Base-by-base conservation (phyloP, 2,329 filamentous ascomycete species). In the Aspergillus candidus region DNA sequence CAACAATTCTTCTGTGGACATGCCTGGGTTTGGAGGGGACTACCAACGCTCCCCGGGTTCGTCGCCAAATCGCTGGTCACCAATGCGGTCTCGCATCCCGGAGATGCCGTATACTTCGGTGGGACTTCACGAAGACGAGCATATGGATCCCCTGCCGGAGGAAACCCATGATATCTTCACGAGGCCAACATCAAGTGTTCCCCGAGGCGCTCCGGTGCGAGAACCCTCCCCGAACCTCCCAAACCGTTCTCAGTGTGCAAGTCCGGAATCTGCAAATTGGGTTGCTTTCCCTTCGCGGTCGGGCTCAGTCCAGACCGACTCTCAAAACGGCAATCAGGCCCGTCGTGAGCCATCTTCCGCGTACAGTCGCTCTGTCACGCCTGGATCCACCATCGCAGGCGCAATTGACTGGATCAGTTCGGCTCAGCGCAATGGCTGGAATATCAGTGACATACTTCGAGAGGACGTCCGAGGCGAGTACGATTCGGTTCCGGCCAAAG, bases 1-100 rank as follows among this genome's bases (percentile, higher is more conserved):
- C 30, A 75, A 72, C 12, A 72, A 77, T 37, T 87, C 82, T 2
- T 75, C 77, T 10, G 75, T 77, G 29, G 80, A 78, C 4, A 27
- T 27, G 22, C 22, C 22, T 10, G 22, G 22, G 22, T 27, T 27
- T 10, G 4, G 6, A 27, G 59, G 63, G 34, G 70, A 70, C 15
- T 68, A 72, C 13, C 66, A 66, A 12, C 64, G 75, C 12, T 64
- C 74, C 8, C 76, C 77, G 46, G 72, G 72, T 30, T 68, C 70
- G 35, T 75, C 78, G 1, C 67, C 67, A 47, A 44, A 68, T 50
- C 53, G 46, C 22, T 54, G 49, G 39, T 65, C 59, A 38, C 63
- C 51, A 48, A 57, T 59, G 14, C 58, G 64, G 38, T 52, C 59
- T 13, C 54, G 60, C 17, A 59, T 59, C 35, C 61, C 65, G 2